A percentile compares a stretch with the other conserved stretches of the same genome.
phyloP scores from a whole-genome alignment of 2,329 filamentous ascomycete genomes.

The Decorospora gaudefroyi region DNA sequence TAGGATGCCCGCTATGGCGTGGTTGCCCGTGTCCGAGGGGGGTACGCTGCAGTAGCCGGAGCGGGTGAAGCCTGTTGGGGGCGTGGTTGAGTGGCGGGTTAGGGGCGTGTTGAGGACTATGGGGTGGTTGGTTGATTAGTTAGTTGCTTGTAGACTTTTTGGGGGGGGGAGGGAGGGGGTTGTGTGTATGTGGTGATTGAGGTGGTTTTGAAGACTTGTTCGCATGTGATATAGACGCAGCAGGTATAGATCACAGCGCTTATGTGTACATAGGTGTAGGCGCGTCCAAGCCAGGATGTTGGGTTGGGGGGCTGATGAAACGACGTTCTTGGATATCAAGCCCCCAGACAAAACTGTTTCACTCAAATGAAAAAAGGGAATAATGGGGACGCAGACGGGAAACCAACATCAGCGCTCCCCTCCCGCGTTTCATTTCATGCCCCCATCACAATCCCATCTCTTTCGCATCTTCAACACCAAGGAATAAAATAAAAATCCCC shows the following conservation, averaged over 20 bases:
- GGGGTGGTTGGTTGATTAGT: not conserved
- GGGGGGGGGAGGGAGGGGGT: not conserved
- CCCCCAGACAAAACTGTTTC: conserved; percentile 8
- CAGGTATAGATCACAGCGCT: too few relatives aligned
- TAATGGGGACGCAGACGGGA: too few relatives aligned
- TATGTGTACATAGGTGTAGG: too few relatives aligned
- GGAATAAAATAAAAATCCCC: too few relatives aligned
- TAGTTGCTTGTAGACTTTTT: conserved; percentile 11
- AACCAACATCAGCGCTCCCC: too few relatives aligned
- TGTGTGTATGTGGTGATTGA: not conserved
- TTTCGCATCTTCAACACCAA: too few relatives aligned
- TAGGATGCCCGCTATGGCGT: conserved; percentile 62
- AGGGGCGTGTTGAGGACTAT: conserved; percentile 64
- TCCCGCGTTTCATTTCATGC: too few relatives aligned
- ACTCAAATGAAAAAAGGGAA: conserved; percentile 9
- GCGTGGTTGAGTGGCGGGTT: conserved; percentile 60
- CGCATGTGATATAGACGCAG: too few relatives aligned
- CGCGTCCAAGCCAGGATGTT: too few relatives aligned
- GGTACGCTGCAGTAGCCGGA: conserved; percentile 65
- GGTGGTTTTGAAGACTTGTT: not conserved
- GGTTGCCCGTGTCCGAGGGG: conserved; percentile 61
- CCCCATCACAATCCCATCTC: too few relatives aligned
- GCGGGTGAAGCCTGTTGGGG: conserved; percentile 64
- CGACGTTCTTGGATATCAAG: conserved; percentile 4
- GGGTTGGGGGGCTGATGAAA: conserved; percentile 8